Percentiles rank a stretch among this genome's conserved stretches.
Evolutionary conservation across 495 filamentous ascomycete species (phyloP).

Genomic region (Aspergillus ostianus): DNA sequence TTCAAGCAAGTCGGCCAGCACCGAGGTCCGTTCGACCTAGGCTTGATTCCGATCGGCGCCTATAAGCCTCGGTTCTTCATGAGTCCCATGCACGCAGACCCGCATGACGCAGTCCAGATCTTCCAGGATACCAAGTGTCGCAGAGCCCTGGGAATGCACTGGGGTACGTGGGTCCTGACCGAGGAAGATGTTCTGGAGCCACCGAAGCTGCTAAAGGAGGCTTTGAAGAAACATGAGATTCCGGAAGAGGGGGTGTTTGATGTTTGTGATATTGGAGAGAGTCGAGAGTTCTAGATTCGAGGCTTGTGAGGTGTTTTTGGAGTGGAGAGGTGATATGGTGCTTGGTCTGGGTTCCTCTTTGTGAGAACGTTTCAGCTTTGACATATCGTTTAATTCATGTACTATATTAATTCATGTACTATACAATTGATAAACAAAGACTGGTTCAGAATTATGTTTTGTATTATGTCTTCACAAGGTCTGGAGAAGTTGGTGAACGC

Average conservation of each 20-base stretch:
- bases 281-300: constrained; percentile 60
- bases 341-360: neutral
- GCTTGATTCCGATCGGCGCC: constrained; percentile 92
- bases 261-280: constrained; percentile 84
- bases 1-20: constrained; percentile 83
- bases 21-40: constrained; percentile 87
- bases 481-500: too few relatives aligned
- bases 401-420: neutral
- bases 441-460: too few relatives aligned
- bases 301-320: neutral
- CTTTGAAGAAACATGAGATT: constrained; percentile 67
- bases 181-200: constrained; percentile 85
- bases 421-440: too few relatives aligned
- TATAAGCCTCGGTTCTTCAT: constrained; percentile 77
- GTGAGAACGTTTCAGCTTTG: neutral
- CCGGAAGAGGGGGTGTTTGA: constrained; percentile 82
- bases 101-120: constrained; percentile 85
- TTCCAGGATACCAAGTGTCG: constrained; percentile 84
- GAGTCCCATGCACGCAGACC: constrained; percentile 83
- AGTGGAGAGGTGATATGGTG: too few relatives aligned
- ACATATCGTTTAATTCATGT: neutral
- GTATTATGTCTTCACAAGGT: too few relatives aligned
- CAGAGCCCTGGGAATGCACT: constrained; percentile 85
- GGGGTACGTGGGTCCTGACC: constrained; percentile 91
- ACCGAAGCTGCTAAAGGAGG: constrained; percentile 69